Base-by-base conservation (phyloP, 2,329 filamentous ascomycete genomes). In the Penicillium sp. region DNA sequence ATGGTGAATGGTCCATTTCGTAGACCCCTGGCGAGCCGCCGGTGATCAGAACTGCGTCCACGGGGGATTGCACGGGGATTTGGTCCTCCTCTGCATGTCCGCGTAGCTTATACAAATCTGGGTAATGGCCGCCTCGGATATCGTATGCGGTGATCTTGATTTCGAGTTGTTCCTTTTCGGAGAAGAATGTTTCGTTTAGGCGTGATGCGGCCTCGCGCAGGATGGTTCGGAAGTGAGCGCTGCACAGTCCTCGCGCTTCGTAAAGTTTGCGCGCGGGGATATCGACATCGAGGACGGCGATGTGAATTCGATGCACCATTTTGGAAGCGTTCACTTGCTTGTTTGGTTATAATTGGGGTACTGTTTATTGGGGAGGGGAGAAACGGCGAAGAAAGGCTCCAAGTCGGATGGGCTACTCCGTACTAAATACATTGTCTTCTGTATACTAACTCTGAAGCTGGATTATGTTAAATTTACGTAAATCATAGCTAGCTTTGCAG, bases 11-110 rank as follows among this genome's bases (percentile, higher is more conserved):
- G 18, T 57, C 49, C 39, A 67, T 56, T 42, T 69, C 61, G 44
- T 70, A 70, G 10, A 64, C 64, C 1, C 65, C 67, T 0, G 68
- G 61, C 1, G 61, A 59, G 8, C 67, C 66, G 29, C 70, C 70
- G 9, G 70, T 73, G 43, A 73, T 69, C 16, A 73, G 45, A 54
- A 70, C 61, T 7, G 53, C 68, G 36, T 69, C 62, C 29, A 70
- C 67, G 7, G 61, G 59, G 36, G 45, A 56, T 26, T 50, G 40
- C 1, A 62, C 57, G n/a, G 52, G 54, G 16, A 42, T 49, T 23
- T 60, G 52, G 10, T 57, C 7, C 34, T 60, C 50, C 6, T 19
- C 23, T 8, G 49, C 36, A 42, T 57, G 39, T 32, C 62, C 61
- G 42, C 61, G 61, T 13, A 64, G 42, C 11, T 57, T 53, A 35